Evolutionary conservation across 108 stramenopile genomes (phyloP), one percentile per base, ranked within the genome.

Genomic region (Pseudonitzschia multiseries): DNA sequence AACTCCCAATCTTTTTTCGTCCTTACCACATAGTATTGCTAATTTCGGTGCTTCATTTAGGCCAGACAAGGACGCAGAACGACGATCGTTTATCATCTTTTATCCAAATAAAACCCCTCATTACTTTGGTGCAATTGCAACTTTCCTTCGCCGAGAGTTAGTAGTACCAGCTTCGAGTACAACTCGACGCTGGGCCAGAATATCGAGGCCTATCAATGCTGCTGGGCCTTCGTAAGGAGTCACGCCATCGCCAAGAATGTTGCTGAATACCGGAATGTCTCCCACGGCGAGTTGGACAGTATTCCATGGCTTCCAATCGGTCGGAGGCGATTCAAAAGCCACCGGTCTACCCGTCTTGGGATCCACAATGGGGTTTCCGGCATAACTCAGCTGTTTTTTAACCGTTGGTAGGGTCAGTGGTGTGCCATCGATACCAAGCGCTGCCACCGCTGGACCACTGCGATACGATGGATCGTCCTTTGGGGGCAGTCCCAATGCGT

Each of bases 181-280:
- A 12, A 93, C 76, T 51, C 89, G 77, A 29, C 91, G 82, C 73
- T 93, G 91, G 0, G 87, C 72, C 57, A 93, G 60, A 33, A 93
- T 62, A 68, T 93, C 91, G 70, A 93, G 75, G 0, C 91, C 91
- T 63, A 93, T 79, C 67, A 93, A 70, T 4, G 81, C 87, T 4
- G 89, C 89, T 27, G 91, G 91, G 28, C 88, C 89, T 21, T 62
- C 53, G 57, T 87, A 93, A 26, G 89, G 80, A 33, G 73, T 81
- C 21, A 43, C 61, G 12, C 89, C 89, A 72, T 93, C 91, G 33
- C 91, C 91, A 24, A 93, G 74, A 54, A 89, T 62, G 13, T 74
- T 67, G 0, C 82, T 70, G 56, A 93, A 93, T 0, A 86, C 91
- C 21, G 88, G 91, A 51, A 93, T 57, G 66, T 93, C 91, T 17